Evolutionary conservation across 768 basidiomycete species (phyloP).

Genomic region (Pleurotus sapidus): DNA sequence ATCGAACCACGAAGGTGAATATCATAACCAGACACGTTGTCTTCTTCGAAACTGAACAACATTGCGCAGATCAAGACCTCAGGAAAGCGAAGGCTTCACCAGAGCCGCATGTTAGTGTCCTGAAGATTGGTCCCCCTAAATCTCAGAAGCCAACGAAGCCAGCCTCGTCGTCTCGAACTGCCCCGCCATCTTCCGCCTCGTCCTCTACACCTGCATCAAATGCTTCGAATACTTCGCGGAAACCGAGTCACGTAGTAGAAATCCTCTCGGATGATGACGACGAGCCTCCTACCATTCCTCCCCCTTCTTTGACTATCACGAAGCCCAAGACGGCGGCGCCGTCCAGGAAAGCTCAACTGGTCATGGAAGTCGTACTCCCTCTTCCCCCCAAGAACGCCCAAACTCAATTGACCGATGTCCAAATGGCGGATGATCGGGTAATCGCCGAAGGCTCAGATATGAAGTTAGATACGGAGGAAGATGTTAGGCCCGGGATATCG

Average conservation of each 20-base stretch:
- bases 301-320: too few species aligned
- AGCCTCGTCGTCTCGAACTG: too few species aligned
- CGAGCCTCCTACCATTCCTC: neutral
- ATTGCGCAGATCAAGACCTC: too few species aligned
- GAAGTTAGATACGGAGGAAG: neutral
- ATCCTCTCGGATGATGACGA: slow-evolving; percentile 40
- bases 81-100: too few species aligned
- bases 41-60: too few species aligned
- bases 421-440: slow-evolving; percentile 26
- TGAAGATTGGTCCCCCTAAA: slow-evolving; percentile 1
- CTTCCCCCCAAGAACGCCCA: neutral
- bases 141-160: neutral
- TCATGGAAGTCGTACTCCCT: slow-evolving; percentile 6
- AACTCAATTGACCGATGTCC: neutral
- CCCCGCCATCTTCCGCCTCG: neutral
- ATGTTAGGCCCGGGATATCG: neutral
- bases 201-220: neutral
- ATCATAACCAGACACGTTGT: too few species aligned
- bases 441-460: slow-evolving; percentile 18
- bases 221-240: neutral
- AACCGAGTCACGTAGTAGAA: slow-evolving; percentile 30
- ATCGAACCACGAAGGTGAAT: too few species aligned
- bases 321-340: neutral
- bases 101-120: too few species aligned
- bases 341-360: neutral